Evolutionary conservation across 2,329 filamentous ascomycete species (phyloP).

Genomic region (Colletotrichum horii): DNA sequence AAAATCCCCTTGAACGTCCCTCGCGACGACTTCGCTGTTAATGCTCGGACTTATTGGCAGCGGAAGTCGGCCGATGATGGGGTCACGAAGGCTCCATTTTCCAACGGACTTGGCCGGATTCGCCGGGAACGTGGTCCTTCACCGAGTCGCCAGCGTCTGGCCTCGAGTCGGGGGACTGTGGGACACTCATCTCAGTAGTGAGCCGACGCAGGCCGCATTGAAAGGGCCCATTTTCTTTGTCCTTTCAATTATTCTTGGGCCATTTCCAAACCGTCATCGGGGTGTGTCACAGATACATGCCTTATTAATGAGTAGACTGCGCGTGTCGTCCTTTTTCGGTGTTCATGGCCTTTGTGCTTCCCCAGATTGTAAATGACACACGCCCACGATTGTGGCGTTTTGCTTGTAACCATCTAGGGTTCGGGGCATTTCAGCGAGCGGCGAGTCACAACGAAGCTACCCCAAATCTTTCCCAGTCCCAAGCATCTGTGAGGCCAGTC

Average conservation of each 20-base stretch:
- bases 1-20: not conserved
- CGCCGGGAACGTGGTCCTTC: not conserved
- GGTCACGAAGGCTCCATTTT: not conserved
- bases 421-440: not conserved
- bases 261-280: not conserved
- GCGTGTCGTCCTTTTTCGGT: not conserved
- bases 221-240: not conserved
- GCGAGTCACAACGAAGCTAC: conserved; percentile 3
- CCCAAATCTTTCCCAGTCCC: not conserved
- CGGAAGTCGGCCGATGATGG: not conserved
- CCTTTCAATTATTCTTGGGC: not conserved
- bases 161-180: conserved; percentile 2
- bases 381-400: not conserved
- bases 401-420: not conserved
- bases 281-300: not conserved
- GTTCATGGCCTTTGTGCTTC: not conserved
- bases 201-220: conserved; percentile 13
- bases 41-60: not conserved
- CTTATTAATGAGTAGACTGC: not conserved
- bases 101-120: conserved; percentile 3
- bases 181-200: not conserved
- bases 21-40: not conserved
- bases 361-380: not conserved
- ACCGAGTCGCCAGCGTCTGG: not conserved
- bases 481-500: not conserved